Base-by-base conservation (phyloP, 805 yeast species). In the Candida railenensis region DNA sequence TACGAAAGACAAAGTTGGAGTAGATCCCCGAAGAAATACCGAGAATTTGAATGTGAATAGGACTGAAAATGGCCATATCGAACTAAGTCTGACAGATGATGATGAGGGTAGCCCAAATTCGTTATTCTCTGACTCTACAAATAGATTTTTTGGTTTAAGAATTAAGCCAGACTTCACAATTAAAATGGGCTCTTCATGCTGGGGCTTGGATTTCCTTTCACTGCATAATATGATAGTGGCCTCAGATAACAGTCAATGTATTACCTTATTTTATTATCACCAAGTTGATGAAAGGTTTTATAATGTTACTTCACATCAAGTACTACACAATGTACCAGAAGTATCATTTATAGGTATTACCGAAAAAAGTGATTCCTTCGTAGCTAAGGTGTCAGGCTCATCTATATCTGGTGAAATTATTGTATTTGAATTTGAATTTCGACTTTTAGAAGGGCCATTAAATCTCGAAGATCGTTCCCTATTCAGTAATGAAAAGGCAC, bases 161-260 rank as follows among this genome's bases (percentile, higher is more conserved):
- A 46, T 64, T 1, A 48, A 53, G 4, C 58, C 71, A 2, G 66
- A 58, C 18, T 54, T 62, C 32, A 56, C 53, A 21, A 45, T 76
- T 2, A 64, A 61, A 28, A 53, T 76, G 40, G 64, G 64, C 4
- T 62, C 76, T 1, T 80, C 86, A 1, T 80, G 76, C 1, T 85
- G 90, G 90, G 87, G 88, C 0, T 53, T 81, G 16, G 87, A 81
- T 54, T 61, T 76, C 34, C 51, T 61, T n/a, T 55, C 56, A 22
- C 22, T 37, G 4, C 58, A 52, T 19, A 57, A 68, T 45, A 45
- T 77, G 37, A 49, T 83, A 12, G 78, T 67, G 0, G 71, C 75
- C 0, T 76, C 86, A 0, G 87, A 82, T 50, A 84, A 84, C 53
- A 68, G 80, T 3, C 78, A 73, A 45, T 58, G 62, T 4, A 62